Evolutionary conservation across 192 early-diverging fungal species (phyloP).

Genomic region (Linnemannia elongata): DNA sequence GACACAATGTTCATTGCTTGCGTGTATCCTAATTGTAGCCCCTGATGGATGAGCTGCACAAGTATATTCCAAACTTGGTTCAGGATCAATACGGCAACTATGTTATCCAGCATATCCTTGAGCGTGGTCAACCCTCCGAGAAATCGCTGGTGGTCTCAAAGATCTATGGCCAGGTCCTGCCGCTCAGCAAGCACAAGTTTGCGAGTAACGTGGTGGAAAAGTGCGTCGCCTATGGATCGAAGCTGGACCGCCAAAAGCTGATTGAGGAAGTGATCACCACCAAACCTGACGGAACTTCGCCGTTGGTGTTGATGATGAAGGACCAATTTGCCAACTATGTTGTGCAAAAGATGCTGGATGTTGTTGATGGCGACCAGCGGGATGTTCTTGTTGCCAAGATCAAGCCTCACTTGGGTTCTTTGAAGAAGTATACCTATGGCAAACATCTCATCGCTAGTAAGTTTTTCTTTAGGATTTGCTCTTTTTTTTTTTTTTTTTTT

Average conservation of each 20-base stretch:
- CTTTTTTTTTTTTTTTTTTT: not conserved
- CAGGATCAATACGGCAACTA: constrained; percentile 99
- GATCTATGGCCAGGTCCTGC: constrained; percentile 92
- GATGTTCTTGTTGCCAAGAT: constrained; percentile 92
- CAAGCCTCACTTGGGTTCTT: constrained; percentile 89
- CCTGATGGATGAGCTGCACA: constrained; percentile 94
- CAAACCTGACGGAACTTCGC: constrained; percentile 87
- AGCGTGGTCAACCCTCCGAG: constrained; percentile 91
- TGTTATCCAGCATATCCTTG: constrained; percentile 98
- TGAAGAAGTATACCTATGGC: constrained; percentile 98
- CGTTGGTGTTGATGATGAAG: constrained; percentile 98
- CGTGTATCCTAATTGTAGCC: constrained; percentile 61
- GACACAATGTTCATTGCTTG: not conserved
- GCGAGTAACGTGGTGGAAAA: constrained; percentile 99
- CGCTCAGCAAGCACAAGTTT: constrained; percentile 99
- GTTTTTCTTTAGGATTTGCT: constrained; percentile 6
- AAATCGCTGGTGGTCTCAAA: constrained; percentile 90
- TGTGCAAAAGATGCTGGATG: constrained; percentile 99
- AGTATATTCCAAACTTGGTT: constrained; percentile 91
- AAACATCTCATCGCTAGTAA: constrained; percentile 92
- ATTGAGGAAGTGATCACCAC: constrained; percentile 94
- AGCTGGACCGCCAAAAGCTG: constrained; percentile 85
- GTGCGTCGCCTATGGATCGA: constrained; percentile 94
- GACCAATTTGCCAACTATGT: constrained; percentile 99
- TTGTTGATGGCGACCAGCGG: constrained; percentile 92